Base-by-base conservation (phyloP, 2,329 filamentous ascomycete genomes). In the Fusarium pseudoanthophilum region DNA sequence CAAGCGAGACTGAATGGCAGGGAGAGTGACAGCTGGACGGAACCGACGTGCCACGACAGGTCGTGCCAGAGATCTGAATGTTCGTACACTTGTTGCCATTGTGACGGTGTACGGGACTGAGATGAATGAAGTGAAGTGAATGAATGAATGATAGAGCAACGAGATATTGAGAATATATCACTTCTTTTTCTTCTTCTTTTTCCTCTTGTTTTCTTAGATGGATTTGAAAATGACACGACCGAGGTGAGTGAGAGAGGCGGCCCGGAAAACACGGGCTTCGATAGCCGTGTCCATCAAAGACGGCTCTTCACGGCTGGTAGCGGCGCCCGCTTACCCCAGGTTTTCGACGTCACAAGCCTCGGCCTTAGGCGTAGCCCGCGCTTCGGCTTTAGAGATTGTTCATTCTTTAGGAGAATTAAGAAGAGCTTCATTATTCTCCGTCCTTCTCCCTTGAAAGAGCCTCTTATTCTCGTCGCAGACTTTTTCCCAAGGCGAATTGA, bases 71-170 rank as follows among this genome's bases (percentile, higher is more conserved):
- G 80, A 75, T 78, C 82, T 78, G 49, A 83, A 77, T 55, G 80
- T 78, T 72, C 82, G 82, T 59, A 85, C 72, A 76, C 78, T 84
- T 67, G 84, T 84, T 66, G 84, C 80, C 84, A 86, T 86, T 75
- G 67, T 72, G 73, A 67, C 42, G 37, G 24, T 53, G 42, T 55
- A 11, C 20, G 7, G 13, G 51, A 21, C n/a, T 43, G 36, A 46
- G 39, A 49, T 46, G n/a, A 43, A 24, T 52, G 24, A 42, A 49
- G 34, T 55, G 55, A 43, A 58, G 7, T 8, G 28, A 28, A 28
- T 28, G 28, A 28, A 8, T 28, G 28, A 32, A 56, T 30, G 46
- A 39, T 32, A n/a, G 18, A 49, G 46, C 13, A 26, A 53, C 40
- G 39, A 42, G 61, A 40, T 55, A 53, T 45, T 51, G 62, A 51